Evolutionary conservation across 441 rosid species (phyloP).

Genomic region (Syzygium malaccense): DNA sequence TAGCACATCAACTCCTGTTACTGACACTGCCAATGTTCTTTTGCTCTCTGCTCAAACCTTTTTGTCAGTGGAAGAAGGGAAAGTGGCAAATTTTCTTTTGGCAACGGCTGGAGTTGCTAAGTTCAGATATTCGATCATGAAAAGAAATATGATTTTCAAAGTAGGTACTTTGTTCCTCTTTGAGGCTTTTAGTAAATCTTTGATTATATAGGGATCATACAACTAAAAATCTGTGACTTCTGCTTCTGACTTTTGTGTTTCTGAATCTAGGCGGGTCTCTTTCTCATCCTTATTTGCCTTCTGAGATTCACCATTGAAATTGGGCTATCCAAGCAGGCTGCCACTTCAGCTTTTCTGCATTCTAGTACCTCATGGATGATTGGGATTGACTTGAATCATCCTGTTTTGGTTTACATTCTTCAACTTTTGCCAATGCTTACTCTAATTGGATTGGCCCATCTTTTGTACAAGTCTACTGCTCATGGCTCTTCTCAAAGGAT

Average conservation of each 20-base stretch:
- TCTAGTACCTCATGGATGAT: slow-evolving; percentile 72
- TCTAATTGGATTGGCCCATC: slow-evolving; percentile 34
- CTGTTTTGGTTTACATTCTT: slow-evolving; percentile 33
- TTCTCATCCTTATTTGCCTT: slow-evolving; percentile 54
- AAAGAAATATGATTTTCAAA: slow-evolving; percentile 48
- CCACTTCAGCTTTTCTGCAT: slow-evolving; percentile 72
- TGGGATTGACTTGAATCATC: slow-evolving; percentile 49
- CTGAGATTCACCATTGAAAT: slow-evolving; percentile 77
- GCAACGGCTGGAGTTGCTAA: slow-evolving; percentile 76
- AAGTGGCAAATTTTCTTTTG: slow-evolving; percentile 85
- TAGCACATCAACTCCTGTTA: slow-evolving; percentile 1
- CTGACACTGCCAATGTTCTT: neutral
- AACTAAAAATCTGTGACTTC: neutral
- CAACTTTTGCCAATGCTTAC: slow-evolving; percentile 58
- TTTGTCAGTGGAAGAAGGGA: slow-evolving; percentile 90
- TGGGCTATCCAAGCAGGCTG: slow-evolving; percentile 96
- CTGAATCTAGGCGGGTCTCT: slow-evolving; percentile 56
- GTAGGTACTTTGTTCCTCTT: slow-evolving; percentile 30
- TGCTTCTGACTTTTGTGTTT: slow-evolving; percentile 17
- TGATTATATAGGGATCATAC: neutral
- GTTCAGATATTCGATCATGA: slow-evolving; percentile 55
- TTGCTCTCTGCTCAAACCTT: slow-evolving; percentile 4
- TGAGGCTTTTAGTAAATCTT: neutral
- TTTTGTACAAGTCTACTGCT: slow-evolving; percentile 28
- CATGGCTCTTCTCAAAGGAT: slow-evolving; percentile 23